Base-by-base conservation (phyloP, 495 filamentous ascomycete genomes). In the Hypoxylon subgilvum region DNA sequence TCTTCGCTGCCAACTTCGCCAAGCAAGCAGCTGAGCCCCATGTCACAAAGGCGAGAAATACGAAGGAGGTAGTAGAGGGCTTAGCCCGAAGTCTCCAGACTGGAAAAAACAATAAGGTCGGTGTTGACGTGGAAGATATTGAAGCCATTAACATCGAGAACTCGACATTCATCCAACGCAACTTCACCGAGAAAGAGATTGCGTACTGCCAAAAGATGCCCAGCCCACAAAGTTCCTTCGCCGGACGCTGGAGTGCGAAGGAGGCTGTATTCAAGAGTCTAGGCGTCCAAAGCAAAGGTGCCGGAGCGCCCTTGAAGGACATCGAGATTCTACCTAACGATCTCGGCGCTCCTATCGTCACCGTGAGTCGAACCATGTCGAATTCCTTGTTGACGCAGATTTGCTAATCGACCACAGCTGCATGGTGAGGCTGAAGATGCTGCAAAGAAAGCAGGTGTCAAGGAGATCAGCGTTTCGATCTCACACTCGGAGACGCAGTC, bases 201-300 rank as follows among this genome's bases (percentile, higher is more conserved):
- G 81, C 82, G 44, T 96, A 97, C 75, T 97, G 95, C 78, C 81
- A 77, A 44, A 86, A 88, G 69, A 90, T 91, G 21, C 73, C 66
- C 1, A 82, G 79, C 61, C 86, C 91, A 1, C 89, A 91, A 64
- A 85, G 90, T 40, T 90, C 88, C 32, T 97, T 96, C 74, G 89
- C 94, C 0, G 94, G 94, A 12, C 84, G 90, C 51, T 99, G 94
- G 94, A 90, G 86, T 61, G 94, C 94, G 2, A 99, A 99, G 75
- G 94, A 99, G 77, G 94, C 93, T 3, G 91, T 99, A 3, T 99
- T 99, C 79, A 99, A 99, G 81, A 88, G 89, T 9, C 76, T 99
- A n/a, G 90, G 91, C 32, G 90, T 96, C n/a, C 72, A 81, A 61
- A 84, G 90, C 69, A 86, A 88, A 73, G 94, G 94, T 47, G 92